Conservation (phyloP, 2,329 filamentous ascomycete genomes). For the Diaporthe citrichinensis region DNA sequence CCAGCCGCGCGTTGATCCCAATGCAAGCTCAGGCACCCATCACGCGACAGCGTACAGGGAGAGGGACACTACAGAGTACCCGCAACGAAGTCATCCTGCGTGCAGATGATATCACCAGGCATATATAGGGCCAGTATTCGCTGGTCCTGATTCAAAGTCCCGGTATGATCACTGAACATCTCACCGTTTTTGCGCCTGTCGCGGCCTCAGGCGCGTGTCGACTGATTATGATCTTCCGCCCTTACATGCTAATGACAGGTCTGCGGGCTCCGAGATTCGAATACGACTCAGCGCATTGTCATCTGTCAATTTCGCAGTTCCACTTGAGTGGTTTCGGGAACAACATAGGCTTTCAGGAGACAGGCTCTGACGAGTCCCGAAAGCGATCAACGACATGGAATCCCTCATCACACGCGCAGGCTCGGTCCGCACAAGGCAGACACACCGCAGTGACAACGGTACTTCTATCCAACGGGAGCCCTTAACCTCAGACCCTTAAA, state of each 20-base stretch:
- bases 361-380: slow-evolving; percentile 8
- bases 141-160: slow-evolving; percentile 17
- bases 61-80: not conserved
- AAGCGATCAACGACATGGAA: slow-evolving; percentile 16
- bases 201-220: slow-evolving; percentile 3
- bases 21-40: slow-evolving; percentile 27
- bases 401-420: not conserved
- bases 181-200: slow-evolving; percentile 17
- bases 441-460: not conserved
- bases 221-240: slow-evolving; percentile 21
- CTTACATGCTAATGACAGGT: not conserved
- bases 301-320: slow-evolving; percentile 2
- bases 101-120: slow-evolving; percentile 32
- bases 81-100: slow-evolving; percentile 33
- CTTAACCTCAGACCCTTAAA: not conserved
- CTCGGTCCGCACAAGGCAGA: not conserved
- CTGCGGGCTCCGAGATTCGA: not conserved
- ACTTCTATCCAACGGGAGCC: not conserved
- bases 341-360: slow-evolving; percentile 11
- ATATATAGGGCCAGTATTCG: slow-evolving; percentile 25
- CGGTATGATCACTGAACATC: not conserved
- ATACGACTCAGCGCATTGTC: slow-evolving; percentile 23
- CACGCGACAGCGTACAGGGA: slow-evolving; percentile 20
- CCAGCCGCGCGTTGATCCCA: slow-evolving; percentile 16
- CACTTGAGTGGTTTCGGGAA: slow-evolving; percentile 5